A percentile compares a stretch with the other conserved stretches of the same genome.
Conservation (phyloP, 225 moss, liverwort and hornwort species). For the Antitrichia curtipendula region DNA sequence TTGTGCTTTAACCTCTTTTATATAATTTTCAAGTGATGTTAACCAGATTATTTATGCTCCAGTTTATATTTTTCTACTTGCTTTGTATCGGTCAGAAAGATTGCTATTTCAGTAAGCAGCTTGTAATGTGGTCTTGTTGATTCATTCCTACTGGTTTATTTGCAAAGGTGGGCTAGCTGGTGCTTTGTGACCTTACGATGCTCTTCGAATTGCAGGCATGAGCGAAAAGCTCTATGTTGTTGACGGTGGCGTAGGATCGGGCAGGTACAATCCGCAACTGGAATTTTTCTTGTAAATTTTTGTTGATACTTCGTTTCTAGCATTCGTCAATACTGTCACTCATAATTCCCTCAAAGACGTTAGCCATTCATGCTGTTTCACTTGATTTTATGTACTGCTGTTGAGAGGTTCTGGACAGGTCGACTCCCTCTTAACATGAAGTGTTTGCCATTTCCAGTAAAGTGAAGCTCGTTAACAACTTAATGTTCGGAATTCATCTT, state of each 20-base stretch:
- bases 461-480: conserved; percentile 56
- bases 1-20: background rate
- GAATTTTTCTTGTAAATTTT: background rate
- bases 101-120: background rate
- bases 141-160: background rate
- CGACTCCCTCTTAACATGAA: background rate
- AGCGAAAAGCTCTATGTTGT: conserved; percentile 31
- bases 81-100: background rate
- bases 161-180: background rate
- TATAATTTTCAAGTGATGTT: background rate
- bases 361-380: background rate
- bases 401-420: background rate
- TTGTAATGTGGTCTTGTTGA: background rate
- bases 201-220: conserved; percentile 42
- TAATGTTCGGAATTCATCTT: conserved; percentile 71
- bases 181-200: background rate
- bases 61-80: background rate
- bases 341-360: background rate
- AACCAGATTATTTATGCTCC: background rate
- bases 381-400: background rate
- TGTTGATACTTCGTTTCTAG: background rate
- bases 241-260: conserved; percentile 53
- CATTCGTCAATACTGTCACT: background rate
- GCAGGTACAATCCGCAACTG: conserved; percentile 36
- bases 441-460: conserved; percentile 44